A percentile compares a stretch with the other conserved stretches of the same genome.
Evolutionary conservation across 176 grass and related monocot species (phyloP).

Genomic region (Hordeum vulgare): MorexV3_pseudomolecules_assembly NC_058524.1:484174720-484175219

Average conservation of each 20-base stretch:
- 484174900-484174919: not conserved
- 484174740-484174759: not conserved
- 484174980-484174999: not conserved
- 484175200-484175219: too few species aligned
- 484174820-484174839: not conserved
- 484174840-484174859: not conserved
- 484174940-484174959: not conserved
- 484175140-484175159: too few species aligned
- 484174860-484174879: not conserved
- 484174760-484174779: not conserved
- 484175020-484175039: too few species aligned
- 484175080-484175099: too few species aligned
- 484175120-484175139: too few species aligned
- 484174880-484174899: not conserved
- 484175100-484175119: too few species aligned
- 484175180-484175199: too few species aligned
- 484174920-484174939: not conserved
- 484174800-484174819: not conserved
- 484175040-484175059: too few species aligned
- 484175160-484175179: too few species aligned
- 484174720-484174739: slow-evolving; percentile 6
- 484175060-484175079: too few species aligned
- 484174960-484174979: not conserved
- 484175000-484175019: not conserved
- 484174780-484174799: slow-evolving; percentile 34